A percentile compares a stretch with the other conserved stretches of the same genome.
Conservation (phyloP, 176 grass and related monocot species). For the Bothriochloa decipiens region DNA sequence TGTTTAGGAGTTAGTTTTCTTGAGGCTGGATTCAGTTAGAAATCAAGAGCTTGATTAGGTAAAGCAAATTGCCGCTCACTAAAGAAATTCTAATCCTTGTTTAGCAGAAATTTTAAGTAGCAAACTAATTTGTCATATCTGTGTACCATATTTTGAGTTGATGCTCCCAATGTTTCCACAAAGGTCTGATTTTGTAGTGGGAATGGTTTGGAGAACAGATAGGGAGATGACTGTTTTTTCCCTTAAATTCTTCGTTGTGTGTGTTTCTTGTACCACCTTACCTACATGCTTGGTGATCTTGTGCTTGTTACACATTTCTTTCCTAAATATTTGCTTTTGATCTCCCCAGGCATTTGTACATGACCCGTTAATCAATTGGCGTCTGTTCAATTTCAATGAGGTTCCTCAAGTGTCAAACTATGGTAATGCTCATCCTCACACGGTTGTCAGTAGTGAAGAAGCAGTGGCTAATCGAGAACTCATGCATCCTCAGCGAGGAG, state of each 20-base stretch:
- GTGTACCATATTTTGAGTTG: not conserved
- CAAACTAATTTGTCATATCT: not conserved
- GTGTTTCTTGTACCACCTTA: constrained; percentile 21
- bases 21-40: not conserved
- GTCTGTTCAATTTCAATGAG: constrained; percentile 98
- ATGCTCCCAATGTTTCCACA: not conserved
- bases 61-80: not conserved
- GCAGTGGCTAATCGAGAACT: constrained; percentile 59
- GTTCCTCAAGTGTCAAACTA: constrained; percentile 94
- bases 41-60: not conserved
- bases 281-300: constrained; percentile 9
- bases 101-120: constrained; percentile 1
- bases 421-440: constrained; percentile 64
- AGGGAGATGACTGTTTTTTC: not conserved
- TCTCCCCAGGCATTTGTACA: constrained; percentile 91
- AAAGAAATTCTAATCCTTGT: not conserved
- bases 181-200: not conserved
- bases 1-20: not conserved
- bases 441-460: constrained; percentile 86
- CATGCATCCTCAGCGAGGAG: constrained; percentile 79
- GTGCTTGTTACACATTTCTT: constrained; percentile 8
- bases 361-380: constrained; percentile 97
- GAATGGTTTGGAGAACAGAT: not conserved
- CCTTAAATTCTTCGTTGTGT: not conserved
- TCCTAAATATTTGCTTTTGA: constrained; percentile 5